A percentile compares a stretch with the other conserved stretches of the same genome.
phyloP scores from a whole-genome alignment of 2,329 filamentous ascomycete genomes.

The Plenodomus biglobosus region DNA sequence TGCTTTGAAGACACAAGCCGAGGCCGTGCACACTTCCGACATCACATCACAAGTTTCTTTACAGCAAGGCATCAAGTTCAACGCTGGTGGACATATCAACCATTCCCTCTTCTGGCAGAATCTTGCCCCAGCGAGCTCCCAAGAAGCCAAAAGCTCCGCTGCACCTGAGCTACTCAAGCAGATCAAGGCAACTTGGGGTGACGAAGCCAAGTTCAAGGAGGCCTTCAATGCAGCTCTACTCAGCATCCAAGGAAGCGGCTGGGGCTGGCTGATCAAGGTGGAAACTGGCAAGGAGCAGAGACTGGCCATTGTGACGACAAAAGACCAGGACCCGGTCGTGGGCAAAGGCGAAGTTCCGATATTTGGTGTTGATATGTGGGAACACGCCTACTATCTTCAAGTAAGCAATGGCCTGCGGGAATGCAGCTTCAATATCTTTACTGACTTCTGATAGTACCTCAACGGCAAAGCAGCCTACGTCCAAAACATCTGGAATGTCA shows the following conservation, averaged over 20 bases:
- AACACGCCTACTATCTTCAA: constrained; percentile 89
- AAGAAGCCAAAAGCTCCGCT: constrained; percentile 57
- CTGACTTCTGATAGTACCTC: constrained; percentile 58
- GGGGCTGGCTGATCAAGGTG: constrained; percentile 81
- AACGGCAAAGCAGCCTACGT: constrained; percentile 76
- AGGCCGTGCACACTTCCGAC: constrained; percentile 59
- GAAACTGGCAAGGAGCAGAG: constrained; percentile 53
- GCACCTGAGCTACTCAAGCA: constrained; percentile 62
- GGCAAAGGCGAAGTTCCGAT: constrained; percentile 64
- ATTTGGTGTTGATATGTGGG: constrained; percentile 86
- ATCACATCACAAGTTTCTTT: constrained; percentile 66
- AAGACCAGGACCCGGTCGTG: constrained; percentile 79
- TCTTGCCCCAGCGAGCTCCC: constrained; percentile 62
- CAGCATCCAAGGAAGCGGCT: constrained; percentile 78
- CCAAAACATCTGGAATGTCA: constrained; percentile 74
- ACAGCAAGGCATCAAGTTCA: constrained; percentile 77
- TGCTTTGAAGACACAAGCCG: constrained; percentile 61
- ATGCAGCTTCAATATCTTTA: constrained; percentile 1
- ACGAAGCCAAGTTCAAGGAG: constrained; percentile 64
- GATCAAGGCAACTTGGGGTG: constrained; percentile 69
- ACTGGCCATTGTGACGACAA: constrained; percentile 75
- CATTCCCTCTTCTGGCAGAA: constrained; percentile 93
- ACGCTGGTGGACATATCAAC: constrained; percentile 91
- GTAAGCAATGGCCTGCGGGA: constrained; percentile 40
- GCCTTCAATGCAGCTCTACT: constrained; percentile 67